A percentile compares a stretch with the other conserved stretches of the same genome.
phyloP scores from a whole-genome alignment of 768 basidiomycete genomes.

The Xerocomus brunneocitrinus region DNA sequence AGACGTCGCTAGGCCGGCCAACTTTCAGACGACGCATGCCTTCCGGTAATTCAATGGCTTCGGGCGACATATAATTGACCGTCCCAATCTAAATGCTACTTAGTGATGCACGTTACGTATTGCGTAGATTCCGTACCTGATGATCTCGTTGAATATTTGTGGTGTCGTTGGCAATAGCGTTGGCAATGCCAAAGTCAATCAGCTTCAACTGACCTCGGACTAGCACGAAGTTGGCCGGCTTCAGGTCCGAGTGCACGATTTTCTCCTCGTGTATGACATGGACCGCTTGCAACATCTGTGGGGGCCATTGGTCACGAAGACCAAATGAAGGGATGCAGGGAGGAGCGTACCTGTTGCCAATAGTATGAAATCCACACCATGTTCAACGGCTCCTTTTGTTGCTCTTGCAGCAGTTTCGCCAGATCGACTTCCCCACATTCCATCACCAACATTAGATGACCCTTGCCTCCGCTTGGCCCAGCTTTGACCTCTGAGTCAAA shows the following conservation, averaged over 20 bases:
- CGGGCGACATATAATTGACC: slow-evolving; percentile 98
- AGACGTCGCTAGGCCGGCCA: slow-evolving; percentile 93
- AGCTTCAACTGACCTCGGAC: slow-evolving; percentile 94
- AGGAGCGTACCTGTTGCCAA: slow-evolving; percentile 82
- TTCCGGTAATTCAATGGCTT: slow-evolving; percentile 86
- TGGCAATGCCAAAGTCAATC: slow-evolving; percentile 99
- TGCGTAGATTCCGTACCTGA: slow-evolving; percentile 50
- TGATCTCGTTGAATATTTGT: slow-evolving; percentile 97
- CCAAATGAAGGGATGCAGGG: not conserved
- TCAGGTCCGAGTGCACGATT: slow-evolving; percentile 97
- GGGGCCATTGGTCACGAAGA: not conserved
- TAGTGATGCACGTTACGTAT: not conserved
- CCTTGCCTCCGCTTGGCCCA: slow-evolving; percentile 62
- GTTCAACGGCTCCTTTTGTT: slow-evolving; percentile 78
- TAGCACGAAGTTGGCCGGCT: slow-evolving; percentile 97
- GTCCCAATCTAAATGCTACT: slow-evolving; percentile 70
- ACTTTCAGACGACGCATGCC: slow-evolving; percentile 90
- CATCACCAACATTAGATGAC: slow-evolving; percentile 83
- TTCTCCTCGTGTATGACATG: slow-evolving; percentile 97
- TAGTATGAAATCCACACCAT: slow-evolving; percentile 94
- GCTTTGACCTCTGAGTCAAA: slow-evolving; percentile 84
- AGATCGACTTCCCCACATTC: slow-evolving; percentile 96
- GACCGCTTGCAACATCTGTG: slow-evolving; percentile 96
- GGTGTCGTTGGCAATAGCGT: slow-evolving; percentile 97
- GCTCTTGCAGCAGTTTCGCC: slow-evolving; percentile 76